Evolutionary conservation across 1,139 yeast species (phyloP), one percentile per base, ranked within the genome.

Genomic region (Pichia sp.): DNA sequence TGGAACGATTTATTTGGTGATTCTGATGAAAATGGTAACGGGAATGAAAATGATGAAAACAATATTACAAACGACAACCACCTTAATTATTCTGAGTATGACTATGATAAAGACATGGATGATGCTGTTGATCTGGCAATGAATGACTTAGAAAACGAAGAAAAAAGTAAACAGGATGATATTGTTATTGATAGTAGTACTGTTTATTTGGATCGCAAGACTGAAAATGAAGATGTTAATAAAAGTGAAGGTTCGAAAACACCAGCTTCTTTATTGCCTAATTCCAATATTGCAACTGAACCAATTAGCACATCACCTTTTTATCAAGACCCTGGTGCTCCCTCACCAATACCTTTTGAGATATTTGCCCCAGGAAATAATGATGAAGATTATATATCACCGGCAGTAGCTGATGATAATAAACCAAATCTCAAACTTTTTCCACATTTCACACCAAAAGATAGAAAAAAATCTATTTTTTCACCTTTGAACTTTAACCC

Each of bases 281-380:
- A 8, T 13, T 13, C 26, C 12, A 34, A 18, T 23, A 13, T 27
- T 13, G 40, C 27, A 15, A 42, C 26, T 7, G 46, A 42, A 18
- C 26, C 36, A 12, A 6, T 39, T 3, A 26, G 35, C 26, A 49
- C 55, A 24, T 50, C 55, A 3, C 84, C 84, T 0, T 68, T 77
- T n/a, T 84, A 84, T 57, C 76, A 72, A 45, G 94, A 85, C 60
- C 94, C 94, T 0, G 94, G 94, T 39, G 92, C 94, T 0, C 94
- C 94, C 2, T 68, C 80, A 4, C 90, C 94, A 0, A 66, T 76
- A 27, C 79, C 81, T 4, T 81, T 89, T 0, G 88, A 88, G 3
- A 64, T 72, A 0, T 62, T 71, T 26, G 70, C 76, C 1, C 61
- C 64, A 1, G 58, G 60, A 7, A 39, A 51, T 38, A 53, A 59